phyloP scores from a whole-genome alignment of 176 grass and related monocot species.

The Juncus inflexus region DNA sequence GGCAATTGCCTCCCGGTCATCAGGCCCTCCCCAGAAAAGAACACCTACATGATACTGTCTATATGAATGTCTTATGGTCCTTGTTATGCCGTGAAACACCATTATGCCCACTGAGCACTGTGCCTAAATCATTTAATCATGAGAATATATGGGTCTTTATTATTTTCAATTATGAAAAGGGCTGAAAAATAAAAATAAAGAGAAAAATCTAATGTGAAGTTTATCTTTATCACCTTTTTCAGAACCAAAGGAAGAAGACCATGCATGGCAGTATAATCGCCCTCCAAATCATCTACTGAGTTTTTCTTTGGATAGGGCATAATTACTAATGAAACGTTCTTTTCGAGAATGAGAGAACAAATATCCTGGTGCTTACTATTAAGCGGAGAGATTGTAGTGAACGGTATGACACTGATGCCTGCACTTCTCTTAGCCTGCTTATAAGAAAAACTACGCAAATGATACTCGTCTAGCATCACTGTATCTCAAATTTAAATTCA shows the following conservation, averaged over 20 bases:
- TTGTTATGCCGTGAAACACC: slow-evolving; percentile 15
- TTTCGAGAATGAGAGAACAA: slow-evolving; percentile 26
- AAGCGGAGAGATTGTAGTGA: slow-evolving; percentile 29
- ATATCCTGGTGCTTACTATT: slow-evolving; percentile 28
- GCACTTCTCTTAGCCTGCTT: not conserved
- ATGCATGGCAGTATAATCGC: not conserved
- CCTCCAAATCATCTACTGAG: not conserved
- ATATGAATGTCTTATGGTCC: not conserved
- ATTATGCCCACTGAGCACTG: slow-evolving; percentile 32
- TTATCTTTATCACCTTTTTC: not conserved
- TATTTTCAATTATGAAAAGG: no score
- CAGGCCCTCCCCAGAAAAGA: slow-evolving; percentile 37
- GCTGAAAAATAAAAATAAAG: not conserved
- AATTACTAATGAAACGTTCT: slow-evolving; percentile 17
- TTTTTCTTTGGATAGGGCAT: slow-evolving; percentile 21
- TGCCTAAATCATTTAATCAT: not conserved
- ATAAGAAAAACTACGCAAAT: no score
- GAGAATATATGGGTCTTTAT: no score
- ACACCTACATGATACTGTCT: slow-evolving; percentile 16
- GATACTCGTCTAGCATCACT: no score
- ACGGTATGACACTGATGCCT: slow-evolving; percentile 10
- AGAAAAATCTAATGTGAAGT: not conserved
- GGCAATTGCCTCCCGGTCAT: slow-evolving; percentile 40
- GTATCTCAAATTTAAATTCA: no score
- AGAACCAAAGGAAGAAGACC: slow-evolving; percentile 20